Base-by-base conservation (phyloP, 257 asterid species). In the Capsicum baccatum region DNA sequence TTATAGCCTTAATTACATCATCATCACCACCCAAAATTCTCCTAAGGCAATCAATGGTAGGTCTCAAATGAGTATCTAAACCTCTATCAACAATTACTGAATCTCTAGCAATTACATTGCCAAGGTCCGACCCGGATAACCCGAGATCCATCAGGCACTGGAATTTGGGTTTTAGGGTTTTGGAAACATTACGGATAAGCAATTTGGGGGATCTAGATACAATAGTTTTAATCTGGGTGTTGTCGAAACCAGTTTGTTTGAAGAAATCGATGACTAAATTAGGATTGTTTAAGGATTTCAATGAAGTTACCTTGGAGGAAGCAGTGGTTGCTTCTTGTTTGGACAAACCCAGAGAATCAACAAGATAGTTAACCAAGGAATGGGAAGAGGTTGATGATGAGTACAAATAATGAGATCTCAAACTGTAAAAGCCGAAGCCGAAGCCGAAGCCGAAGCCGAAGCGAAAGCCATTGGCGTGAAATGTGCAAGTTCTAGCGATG, bases 271-370 rank as follows among this genome's bases (percentile, higher is more conserved):
- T 14, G 9, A 86, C 88, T 55, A 37, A 68, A 59, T 79, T 3
- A 2, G 85, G 83, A 21, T 83, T 79, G 12, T 12, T 60, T 5
- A n/a, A 6, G 17, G 64, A 1, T 57, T 59, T 86, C 15, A 3
- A 11, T 35, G 21, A 79, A 6, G n/a, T 8, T 78, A 86, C 74
- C 86, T 83, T 86, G 8, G 54, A 21, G 0, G 74, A 76, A 1
- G 84, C n/a, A 13, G 73, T 3, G 8, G 63, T 15, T 5, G 86
- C 84, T 54, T 76, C 88, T 56, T 86, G 19, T 5, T 17, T 17
- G 57, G 86, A 86, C 42, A 86, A 83, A 11, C 86, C 88, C 0
- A 86, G 79, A 8, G 86, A 83, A 47, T 86, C 66, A 17, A 79
- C 78, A 0, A 83, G 79, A 10, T 79, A 83, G 0, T 79, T 62